phyloP scores from a whole-genome alignment of 2,329 filamentous ascomycete genomes.

The Exophiala mesophila region DNA sequence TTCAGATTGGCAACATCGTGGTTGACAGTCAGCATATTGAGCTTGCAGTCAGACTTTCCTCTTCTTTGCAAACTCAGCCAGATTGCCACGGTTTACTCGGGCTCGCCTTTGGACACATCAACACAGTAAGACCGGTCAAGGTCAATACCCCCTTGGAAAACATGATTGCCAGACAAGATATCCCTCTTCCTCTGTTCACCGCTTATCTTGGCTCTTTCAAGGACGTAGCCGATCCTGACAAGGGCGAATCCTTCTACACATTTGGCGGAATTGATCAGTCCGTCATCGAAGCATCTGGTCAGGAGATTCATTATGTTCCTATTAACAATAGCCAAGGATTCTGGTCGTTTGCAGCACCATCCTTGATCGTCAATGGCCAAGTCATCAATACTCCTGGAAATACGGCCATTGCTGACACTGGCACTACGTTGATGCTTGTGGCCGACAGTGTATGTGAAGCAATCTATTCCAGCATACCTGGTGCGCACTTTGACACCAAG shows the following conservation, averaged over 20 bases:
- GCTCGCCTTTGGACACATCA: constrained; percentile 57
- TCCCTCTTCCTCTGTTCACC: constrained; percentile 59
- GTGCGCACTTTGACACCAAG: constrained; percentile 50
- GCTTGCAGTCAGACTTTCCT: constrained; percentile 56
- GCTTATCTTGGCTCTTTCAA: constrained; percentile 56
- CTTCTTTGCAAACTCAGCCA: constrained; percentile 51
- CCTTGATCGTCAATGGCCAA: constrained; percentile 54
- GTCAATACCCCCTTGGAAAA: constrained; percentile 63
- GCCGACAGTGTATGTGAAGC: constrained; percentile 57
- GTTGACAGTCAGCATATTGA: constrained; percentile 62
- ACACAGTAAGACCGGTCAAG: constrained; percentile 53
- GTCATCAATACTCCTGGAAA: constrained; percentile 50
- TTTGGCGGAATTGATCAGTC: constrained; percentile 67
- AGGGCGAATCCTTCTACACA: constrained; percentile 60
- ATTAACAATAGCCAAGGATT: constrained; percentile 63
- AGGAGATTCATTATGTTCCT: constrained; percentile 55
- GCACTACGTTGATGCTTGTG: constrained; percentile 63
- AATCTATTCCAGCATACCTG: constrained; percentile 61
- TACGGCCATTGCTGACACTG: constrained; percentile 66
- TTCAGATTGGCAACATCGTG: constrained; percentile 58
- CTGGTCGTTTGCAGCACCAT: constrained; percentile 61
- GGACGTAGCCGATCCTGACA: constrained; percentile 42
- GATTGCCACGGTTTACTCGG: constrained; percentile 55
- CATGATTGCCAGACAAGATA: constrained; percentile 57
- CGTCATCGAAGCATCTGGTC: constrained; percentile 50